Base-by-base conservation (phyloP, 768 basidiomycete genomes). In the Mycena belliarum region DNA sequence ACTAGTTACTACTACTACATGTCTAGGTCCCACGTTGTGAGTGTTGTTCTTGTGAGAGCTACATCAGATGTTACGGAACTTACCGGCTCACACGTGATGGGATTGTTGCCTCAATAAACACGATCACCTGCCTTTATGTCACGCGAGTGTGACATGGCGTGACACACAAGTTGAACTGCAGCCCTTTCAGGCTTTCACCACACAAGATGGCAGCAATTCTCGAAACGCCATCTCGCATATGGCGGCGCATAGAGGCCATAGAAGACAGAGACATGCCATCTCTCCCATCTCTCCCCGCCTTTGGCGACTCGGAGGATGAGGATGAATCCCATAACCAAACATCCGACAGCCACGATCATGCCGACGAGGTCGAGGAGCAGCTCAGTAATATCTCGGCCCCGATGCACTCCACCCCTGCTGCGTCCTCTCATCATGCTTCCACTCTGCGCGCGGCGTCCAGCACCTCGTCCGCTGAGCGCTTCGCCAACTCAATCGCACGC, bases 161-260 rank as follows among this genome's bases (percentile, higher is more conserved):
- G n/a, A n/a, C n/a, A n/a, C n/a, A n/a, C n/a, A n/a, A n/a, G 33
- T 50, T 38, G 7, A 28, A 26, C 29, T 1, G 18, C 24, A 24
- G 7, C 14, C 49, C 49, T 40, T 40, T 50, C 38, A 28, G n/a
- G n/a, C n/a, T n/a, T n/a, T n/a, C n/a, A n/a, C n/a, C n/a, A n/a
- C n/a, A n/a, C 40, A 25, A 41, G 80, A 47, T 82, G 74, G 79
- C 85, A 66, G 77, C 77, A 16, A 71, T 82, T 73, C 77, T 85
- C 10, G 91, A 94, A 72, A 94, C 91, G 16, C 91, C 91, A 0
- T 93, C 92, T 24, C 79, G 91, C 42, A 86, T 94, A 66, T 90
- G 87, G 88, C 81, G 91, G 26, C 82, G 92, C 44, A 92, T 94
- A 49, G 84, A 93, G 70, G 86, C 82, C 0, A 76, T 81, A n/a